A percentile compares a stretch with the other conserved stretches of the same genome.
Evolutionary conservation across 192 early-diverging fungal species (phyloP).

Genomic region (Umbelopsis isabellina): DNA sequence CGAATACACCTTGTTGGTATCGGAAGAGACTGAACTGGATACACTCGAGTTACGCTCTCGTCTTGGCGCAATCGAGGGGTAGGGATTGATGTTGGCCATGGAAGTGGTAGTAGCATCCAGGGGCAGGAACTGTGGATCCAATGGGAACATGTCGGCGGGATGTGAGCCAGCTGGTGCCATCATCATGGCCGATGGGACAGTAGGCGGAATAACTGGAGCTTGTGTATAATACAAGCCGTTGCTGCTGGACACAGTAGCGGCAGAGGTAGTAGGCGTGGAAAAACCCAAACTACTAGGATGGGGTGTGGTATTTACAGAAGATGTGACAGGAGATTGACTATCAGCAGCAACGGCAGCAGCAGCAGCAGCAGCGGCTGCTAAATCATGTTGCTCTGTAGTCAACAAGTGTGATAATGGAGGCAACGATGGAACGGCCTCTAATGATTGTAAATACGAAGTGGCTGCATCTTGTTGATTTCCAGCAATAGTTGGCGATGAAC

Average conservation of each 20-base stretch:
- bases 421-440: slow-evolving; percentile 4
- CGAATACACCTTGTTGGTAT: slow-evolving; percentile 31
- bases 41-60: background rate
- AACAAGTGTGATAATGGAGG: slow-evolving; percentile 19
- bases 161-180: background rate
- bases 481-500: no score
- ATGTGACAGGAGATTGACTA: background rate
- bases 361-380: slow-evolving; percentile 6
- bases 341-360: slow-evolving; percentile 5
- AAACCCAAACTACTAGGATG: background rate
- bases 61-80: slow-evolving; percentile 12
- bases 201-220: background rate
- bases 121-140: slow-evolving; percentile 13
- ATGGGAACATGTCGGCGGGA: background rate
- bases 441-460: slow-evolving; percentile 4
- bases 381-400: slow-evolving; percentile 17
- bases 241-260: background rate
- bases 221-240: slow-evolving; percentile 8
- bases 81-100: slow-evolving; percentile 15
- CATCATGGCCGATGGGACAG: slow-evolving; percentile 6
- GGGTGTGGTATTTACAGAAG: background rate
- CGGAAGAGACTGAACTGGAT: slow-evolving; percentile 6
- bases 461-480: background rate
- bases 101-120: slow-evolving; percentile 14
- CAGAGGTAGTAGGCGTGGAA: background rate